phyloP scores from a whole-genome alignment of 2,329 filamentous ascomycete genomes.

The Colletotrichum orbiculare region DNA sequence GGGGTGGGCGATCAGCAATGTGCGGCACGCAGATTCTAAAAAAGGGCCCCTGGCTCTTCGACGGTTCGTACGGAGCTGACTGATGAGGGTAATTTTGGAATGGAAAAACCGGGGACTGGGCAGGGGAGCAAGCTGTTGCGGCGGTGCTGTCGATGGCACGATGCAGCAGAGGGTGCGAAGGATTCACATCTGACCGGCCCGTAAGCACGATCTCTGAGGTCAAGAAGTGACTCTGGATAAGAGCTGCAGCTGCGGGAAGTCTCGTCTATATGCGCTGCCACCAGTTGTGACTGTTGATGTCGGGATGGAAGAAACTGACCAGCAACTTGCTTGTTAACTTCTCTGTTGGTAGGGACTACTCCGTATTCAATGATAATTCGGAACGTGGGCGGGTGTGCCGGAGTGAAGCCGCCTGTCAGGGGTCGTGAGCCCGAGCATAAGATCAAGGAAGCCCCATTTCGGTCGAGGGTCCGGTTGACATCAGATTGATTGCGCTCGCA shows the following conservation, averaged over 20 bases:
- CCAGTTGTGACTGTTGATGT: too few relatives aligned
- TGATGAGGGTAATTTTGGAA: constrained; percentile 3
- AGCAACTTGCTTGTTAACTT: too few relatives aligned
- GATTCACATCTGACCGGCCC: too few relatives aligned
- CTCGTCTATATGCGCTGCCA: too few relatives aligned
- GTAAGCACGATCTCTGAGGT: too few relatives aligned
- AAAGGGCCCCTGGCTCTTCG: not conserved
- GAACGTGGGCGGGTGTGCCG: not conserved
- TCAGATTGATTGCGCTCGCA: constrained; percentile 9
- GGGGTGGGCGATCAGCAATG: constrained; percentile 15
- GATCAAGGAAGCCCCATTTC: constrained; percentile 2
- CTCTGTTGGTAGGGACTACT: too few relatives aligned
- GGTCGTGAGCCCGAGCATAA: constrained; percentile 9
- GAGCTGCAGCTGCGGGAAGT: too few relatives aligned
- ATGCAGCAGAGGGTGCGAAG: too few relatives aligned
- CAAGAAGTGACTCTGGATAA: too few relatives aligned
- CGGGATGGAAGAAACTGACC: too few relatives aligned
- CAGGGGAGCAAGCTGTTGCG: constrained; percentile 11
- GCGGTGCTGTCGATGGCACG: too few relatives aligned
- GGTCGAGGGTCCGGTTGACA: constrained; percentile 4
- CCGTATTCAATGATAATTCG: constrained; percentile 6
- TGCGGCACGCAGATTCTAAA: not conserved
- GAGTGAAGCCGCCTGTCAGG: constrained; percentile 7
- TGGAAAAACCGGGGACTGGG: constrained; percentile 2
- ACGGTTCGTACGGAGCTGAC: constrained; percentile 18